Conservation (phyloP, 1,284 basidiomycete species). For the Cryptococcus floricola region DNA sequence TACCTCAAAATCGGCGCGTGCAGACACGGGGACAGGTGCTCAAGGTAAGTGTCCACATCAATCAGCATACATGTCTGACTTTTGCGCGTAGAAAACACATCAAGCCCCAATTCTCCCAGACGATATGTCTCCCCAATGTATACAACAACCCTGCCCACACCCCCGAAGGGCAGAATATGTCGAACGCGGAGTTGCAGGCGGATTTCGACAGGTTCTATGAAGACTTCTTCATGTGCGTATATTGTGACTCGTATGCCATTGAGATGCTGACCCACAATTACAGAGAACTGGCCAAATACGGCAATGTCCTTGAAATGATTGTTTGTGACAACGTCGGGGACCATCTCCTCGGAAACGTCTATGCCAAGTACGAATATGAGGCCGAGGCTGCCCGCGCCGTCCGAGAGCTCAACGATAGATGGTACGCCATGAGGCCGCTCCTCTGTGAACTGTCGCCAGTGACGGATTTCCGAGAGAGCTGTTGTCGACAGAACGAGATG, state of each 20-base stretch:
- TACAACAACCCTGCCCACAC: constrained; percentile 94
- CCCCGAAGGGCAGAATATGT: constrained; percentile 73
- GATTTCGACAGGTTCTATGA: constrained; percentile 98
- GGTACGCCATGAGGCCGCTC: constrained; percentile 97
- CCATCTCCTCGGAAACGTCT: constrained; percentile 97
- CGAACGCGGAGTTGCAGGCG: constrained; percentile 69
- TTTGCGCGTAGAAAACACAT: constrained; percentile 79
- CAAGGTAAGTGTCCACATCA: constrained; percentile 27
- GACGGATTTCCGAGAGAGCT: constrained; percentile 97
- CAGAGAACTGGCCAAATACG: constrained; percentile 85
- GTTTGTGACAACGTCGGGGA: constrained; percentile 99
- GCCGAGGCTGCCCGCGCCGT: constrained; percentile 93
- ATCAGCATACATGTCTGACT: not conserved
- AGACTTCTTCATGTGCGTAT: constrained; percentile 70
- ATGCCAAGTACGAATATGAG: constrained; percentile 97
- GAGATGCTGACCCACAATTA: not conserved
- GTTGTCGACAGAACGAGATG: constrained; percentile 96
- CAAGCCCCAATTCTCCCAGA: constrained; percentile 93
- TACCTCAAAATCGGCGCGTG: constrained; percentile 51
- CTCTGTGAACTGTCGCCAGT: constrained; percentile 98
- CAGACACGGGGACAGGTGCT: constrained; percentile 49
- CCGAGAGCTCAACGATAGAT: constrained; percentile 87
- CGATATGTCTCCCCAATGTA: constrained; percentile 95
- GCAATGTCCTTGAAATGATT: constrained; percentile 91
- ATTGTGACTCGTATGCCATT: not conserved